phyloP scores from a whole-genome alignment of 495 filamentous ascomycete species.

The Aspergillus homomorphus region DNA sequence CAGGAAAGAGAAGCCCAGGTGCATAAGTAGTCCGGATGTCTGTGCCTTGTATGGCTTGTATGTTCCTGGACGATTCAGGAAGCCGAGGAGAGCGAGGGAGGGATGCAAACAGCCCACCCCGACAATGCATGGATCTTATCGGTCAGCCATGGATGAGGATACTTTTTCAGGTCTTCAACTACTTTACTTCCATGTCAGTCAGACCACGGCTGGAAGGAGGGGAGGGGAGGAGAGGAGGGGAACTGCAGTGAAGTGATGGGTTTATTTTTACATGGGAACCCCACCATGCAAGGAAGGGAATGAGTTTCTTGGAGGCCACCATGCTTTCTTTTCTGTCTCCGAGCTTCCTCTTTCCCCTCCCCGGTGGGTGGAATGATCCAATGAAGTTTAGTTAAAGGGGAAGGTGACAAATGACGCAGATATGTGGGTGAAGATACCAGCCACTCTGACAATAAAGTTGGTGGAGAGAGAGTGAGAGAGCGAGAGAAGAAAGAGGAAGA shows the following conservation, averaged over 20 bases:
- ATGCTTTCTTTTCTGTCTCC: neutral
- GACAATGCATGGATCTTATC: slow-evolving; percentile 5
- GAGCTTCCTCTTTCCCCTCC: neutral
- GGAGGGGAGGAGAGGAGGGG: slow-evolving; percentile 1
- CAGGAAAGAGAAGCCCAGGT: neutral
- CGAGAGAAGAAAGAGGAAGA: neutral
- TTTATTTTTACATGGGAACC: neutral
- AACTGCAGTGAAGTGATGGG: too few relatives aligned
- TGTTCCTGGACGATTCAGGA: neutral
- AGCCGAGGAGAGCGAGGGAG: neutral
- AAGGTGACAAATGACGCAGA: neutral
- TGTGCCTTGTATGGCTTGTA: neutral
- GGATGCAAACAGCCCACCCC: slow-evolving; percentile 2
- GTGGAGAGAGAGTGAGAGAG: too few relatives aligned
- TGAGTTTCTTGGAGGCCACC: neutral
- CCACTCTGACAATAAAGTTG: neutral
- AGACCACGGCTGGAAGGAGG: slow-evolving; percentile 2
- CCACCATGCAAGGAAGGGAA: slow-evolving; percentile 6
- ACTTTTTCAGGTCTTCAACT: slow-evolving; percentile 2
- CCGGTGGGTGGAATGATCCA: neutral
- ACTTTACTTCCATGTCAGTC: neutral
- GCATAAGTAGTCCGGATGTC: neutral
- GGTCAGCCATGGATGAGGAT: neutral
- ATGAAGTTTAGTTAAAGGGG: neutral
- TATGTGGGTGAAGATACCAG: neutral